Evolutionary conservation across 768 basidiomycete genomes (phyloP), one percentile per base, ranked within the genome.

Genomic region (Bullera alba): DNA sequence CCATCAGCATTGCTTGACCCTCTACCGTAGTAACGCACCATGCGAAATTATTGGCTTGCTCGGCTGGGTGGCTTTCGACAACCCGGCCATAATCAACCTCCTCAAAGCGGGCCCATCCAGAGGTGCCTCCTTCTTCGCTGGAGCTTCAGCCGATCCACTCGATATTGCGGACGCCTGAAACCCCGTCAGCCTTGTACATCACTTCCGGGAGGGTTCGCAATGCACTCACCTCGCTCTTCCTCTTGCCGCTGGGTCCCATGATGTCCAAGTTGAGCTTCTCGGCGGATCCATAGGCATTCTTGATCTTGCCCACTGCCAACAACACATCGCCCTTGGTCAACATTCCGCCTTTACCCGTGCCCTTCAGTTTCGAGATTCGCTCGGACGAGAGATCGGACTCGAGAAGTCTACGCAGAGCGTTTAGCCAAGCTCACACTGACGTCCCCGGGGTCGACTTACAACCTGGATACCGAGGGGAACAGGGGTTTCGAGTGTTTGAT

Each of bases 281-380:
- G n/a, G 67, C 67, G 16, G 53, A 59, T 2, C 71, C 73, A 43
- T 58, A 70, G 14, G 66, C 58, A 28, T 63, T 73, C 50, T 61
- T 56, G 17, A 90, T 86, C 72, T 83, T 83, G 17, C 93, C 93
- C 4, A 95, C 77, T 73, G 81, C 83, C 2, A 87, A 76, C 25
- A 99, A 78, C 1, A 97, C 84, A 67, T 99, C 93, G 10, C 95
- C 95, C 72, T 96, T 96, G 42, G 92, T 97, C 53, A 97, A 72
- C 85, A 91, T 92, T 14, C 95, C 93, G 30, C 86, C 79, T 46
- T 87, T 77, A 42, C 93, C 93, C 2, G 90, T 93, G 5, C 86
- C 91, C 56, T 83, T 84, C 69, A 99, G 86, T 22, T 77, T 76
- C 45, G 80, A 79, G 21, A 74, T 69, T 42, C 65, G 57, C 4